Conservation (phyloP, 2,329 filamentous ascomycete species). For the Diaporthe destruens region DNA sequence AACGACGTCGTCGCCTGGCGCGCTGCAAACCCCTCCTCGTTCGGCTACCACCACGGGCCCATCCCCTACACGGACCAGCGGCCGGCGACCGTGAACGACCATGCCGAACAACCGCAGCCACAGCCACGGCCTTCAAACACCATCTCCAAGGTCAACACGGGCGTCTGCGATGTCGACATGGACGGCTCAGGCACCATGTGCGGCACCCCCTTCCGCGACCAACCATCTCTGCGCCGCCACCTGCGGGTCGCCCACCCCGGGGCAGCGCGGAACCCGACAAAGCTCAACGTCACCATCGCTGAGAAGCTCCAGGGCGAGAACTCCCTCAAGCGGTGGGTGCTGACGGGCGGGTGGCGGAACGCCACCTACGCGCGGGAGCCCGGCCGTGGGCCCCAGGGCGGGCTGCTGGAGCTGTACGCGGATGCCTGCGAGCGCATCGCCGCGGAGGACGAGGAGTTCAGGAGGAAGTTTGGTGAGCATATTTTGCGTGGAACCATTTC, state of each 20-base stretch:
- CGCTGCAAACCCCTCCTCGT: neutral
- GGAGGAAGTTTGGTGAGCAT: neutral
- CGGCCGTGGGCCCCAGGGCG: neutral
- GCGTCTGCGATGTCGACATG: neutral
- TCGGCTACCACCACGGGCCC: neutral
- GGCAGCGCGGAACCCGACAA: neutral
- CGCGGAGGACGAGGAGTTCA: neutral
- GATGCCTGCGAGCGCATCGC: constrained; percentile 18
- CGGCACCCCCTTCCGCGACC: neutral
- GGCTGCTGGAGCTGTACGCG: neutral
- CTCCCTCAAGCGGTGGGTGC: neutral
- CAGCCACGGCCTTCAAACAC: too few species aligned
- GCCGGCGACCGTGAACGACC: neutral
- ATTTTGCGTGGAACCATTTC: too few species aligned
- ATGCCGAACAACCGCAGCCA: neutral
- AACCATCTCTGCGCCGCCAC: neutral
- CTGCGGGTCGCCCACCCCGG: neutral
- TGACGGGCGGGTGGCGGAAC: neutral
- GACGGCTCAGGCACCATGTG: neutral
- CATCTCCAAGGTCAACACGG: neutral
- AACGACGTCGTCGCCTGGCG: constrained; percentile 7
- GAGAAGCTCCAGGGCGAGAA: neutral
- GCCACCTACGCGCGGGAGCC: neutral
- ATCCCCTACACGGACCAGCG: neutral
- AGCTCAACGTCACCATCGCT: neutral